These are phyloP conservation scores for Ophiostoma piceae DNA, from an alignment of 2,329 filamentous ascomycete genomes.

Conservation along the genomic window DNA sequence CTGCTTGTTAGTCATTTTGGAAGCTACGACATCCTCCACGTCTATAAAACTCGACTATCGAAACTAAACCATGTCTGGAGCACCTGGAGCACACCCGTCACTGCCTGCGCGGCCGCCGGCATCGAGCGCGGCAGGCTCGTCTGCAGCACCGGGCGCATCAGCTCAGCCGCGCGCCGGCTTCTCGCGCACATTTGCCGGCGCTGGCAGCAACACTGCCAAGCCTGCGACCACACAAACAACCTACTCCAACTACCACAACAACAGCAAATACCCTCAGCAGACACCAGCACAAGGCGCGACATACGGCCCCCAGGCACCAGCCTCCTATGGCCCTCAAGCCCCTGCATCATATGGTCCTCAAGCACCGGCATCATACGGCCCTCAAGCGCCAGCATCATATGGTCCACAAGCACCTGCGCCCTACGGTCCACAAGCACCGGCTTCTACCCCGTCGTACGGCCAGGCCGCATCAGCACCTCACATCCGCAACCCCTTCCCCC, in stretches of 20 bases:
- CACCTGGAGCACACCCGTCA: constrained; percentile 30
- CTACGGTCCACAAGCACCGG: constrained; percentile 17
- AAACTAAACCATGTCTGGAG: constrained; percentile 21
- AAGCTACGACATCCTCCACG: too few relatives aligned
- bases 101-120: constrained; percentile 28
- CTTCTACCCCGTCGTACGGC: constrained; percentile 33
- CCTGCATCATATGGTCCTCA: constrained; percentile 11
- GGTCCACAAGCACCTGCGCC: not conserved
- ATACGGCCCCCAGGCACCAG: constrained; percentile 7
- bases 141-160: constrained; percentile 23
- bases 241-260: constrained; percentile 24
- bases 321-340: constrained; percentile 9
- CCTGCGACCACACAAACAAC: not conserved
- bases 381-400: not conserved
- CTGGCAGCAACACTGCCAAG: constrained; percentile 10
- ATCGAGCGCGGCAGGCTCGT: not conserved
- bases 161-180: constrained; percentile 31
- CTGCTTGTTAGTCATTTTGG: not conserved
- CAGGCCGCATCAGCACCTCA: not conserved
- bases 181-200: constrained; percentile 30
- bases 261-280: constrained; percentile 27
- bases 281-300: constrained; percentile 27
- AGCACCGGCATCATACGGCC: constrained; percentile 9
- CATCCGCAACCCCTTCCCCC: constrained; percentile 67
- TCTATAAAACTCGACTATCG: too few relatives aligned